Evolutionary conservation across 306 rosid species (phyloP).

Genomic region (Mimosa bimucronata): DNA sequence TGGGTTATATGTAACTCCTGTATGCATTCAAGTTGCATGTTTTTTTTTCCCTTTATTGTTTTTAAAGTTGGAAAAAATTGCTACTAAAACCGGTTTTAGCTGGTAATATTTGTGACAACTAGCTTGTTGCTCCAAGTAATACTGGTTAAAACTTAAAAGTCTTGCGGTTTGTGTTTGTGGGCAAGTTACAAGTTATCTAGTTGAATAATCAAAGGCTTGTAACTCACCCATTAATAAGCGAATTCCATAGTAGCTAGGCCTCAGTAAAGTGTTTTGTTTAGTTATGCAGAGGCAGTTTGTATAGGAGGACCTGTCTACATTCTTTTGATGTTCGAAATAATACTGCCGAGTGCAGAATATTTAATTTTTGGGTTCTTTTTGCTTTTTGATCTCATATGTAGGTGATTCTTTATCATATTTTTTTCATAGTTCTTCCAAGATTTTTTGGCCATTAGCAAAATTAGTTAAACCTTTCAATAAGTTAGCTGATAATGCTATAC

Average conservation of each 20-base stretch:
- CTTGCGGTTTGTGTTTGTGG: not conserved
- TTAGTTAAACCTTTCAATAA: not conserved
- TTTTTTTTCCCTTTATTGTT: not conserved
- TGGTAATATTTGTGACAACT: slow-evolving; percentile 29
- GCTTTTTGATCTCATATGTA: not conserved
- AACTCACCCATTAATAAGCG: not conserved
- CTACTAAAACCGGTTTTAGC: slow-evolving; percentile 6
- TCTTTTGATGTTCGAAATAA: slow-evolving; percentile 33
- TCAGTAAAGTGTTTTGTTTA: not conserved
- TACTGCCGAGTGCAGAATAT: not conserved
- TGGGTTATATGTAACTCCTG: not conserved
- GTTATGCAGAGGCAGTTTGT: slow-evolving; percentile 33
- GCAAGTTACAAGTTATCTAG: slow-evolving; percentile 19
- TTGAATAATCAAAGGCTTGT: slow-evolving; percentile 1
- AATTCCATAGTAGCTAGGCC: not conserved
- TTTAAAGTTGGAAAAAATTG: slow-evolving; percentile 24
- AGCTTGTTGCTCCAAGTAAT: slow-evolving; percentile 1
- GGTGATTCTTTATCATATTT: not conserved
- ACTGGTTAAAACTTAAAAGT: slow-evolving; percentile 11
- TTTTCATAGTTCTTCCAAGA: not conserved
- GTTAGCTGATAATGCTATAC: not conserved
- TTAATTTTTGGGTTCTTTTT: not conserved
- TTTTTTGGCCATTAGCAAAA: not conserved
- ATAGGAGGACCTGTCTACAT: slow-evolving; percentile 14
- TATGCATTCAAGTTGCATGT: not conserved